phyloP scores from a whole-genome alignment of 164 flowering plant species.

The Magnolia officinalis region DNA sequence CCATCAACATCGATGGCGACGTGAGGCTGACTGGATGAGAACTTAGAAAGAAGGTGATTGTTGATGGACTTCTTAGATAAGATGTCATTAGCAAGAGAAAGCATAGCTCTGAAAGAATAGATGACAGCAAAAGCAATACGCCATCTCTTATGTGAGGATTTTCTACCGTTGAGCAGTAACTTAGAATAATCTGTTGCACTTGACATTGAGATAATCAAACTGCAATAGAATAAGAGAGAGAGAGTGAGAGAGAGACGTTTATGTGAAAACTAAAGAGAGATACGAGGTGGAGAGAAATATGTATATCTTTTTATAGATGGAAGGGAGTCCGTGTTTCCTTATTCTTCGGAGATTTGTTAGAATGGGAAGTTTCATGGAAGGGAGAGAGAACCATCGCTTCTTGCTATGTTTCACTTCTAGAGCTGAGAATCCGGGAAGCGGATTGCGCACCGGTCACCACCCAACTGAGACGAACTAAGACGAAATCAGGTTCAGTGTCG shows the following conservation, averaged over 20 bases:
- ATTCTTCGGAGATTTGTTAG: too few species aligned
- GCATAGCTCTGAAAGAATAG: slow-evolving; percentile 3
- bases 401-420: too few species aligned
- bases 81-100: slow-evolving; percentile 30
- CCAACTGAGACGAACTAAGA: too few species aligned
- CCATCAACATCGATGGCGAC: slow-evolving; percentile 4
- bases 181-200: background rate
- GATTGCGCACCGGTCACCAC: too few species aligned
- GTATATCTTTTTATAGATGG: too few species aligned
- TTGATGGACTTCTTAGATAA: slow-evolving; percentile 4
- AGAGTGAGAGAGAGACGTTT: background rate
- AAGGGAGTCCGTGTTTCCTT: too few species aligned
- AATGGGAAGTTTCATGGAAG: too few species aligned
- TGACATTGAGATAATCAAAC: background rate
- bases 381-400: too few species aligned
- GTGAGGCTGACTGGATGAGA: slow-evolving; percentile 4
- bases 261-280: too few species aligned
- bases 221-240: background rate
- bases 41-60: background rate
- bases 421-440: too few species aligned
- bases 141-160: background rate
- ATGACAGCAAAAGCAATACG: background rate
- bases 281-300: too few species aligned
- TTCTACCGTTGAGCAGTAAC: background rate
- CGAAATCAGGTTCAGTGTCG: too few species aligned